These are phyloP conservation scores for Mikania micrantha DNA, from an alignment of 129 eudicot genomes.

Conservation along the genomic window DNA sequence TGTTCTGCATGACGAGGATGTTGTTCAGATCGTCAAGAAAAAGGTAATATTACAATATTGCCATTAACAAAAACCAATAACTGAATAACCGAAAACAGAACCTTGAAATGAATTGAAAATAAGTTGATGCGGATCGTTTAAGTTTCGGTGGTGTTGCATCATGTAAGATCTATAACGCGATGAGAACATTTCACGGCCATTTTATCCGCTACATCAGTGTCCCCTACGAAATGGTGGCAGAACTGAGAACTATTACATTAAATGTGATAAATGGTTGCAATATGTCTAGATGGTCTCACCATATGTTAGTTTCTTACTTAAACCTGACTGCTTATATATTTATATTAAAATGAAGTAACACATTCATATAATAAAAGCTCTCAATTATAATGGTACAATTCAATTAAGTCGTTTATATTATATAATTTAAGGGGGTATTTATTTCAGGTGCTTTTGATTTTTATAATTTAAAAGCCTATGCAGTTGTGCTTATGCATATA, in stretches of 20 bases:
- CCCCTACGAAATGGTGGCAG: not conserved
- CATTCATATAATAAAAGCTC: not conserved
- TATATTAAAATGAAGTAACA: not conserved
- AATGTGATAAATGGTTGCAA: not conserved
- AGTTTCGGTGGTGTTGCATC: not conserved
- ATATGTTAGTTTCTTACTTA: not conserved
- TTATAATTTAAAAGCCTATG: no score
- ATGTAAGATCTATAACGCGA: not conserved
- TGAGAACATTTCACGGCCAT: not conserved
- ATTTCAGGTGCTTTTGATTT: no score
- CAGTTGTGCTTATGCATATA: not conserved
- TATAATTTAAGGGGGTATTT: no score
- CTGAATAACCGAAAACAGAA: no score
- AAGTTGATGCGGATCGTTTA: not conserved
- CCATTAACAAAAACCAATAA: not conserved
- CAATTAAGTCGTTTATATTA: not conserved
- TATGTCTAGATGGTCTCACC: not conserved
- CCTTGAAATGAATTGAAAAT: not conserved
- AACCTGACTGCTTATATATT: not conserved
- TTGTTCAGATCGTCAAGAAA: conserved; percentile 94
- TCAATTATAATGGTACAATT: not conserved
- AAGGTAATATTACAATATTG: conserved; percentile 44
- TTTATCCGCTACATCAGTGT: not conserved
- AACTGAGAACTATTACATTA: not conserved
- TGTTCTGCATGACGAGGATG: conserved; percentile 90